phyloP scores from a whole-genome alignment of 257 asterid genomes.

The Scutellaria baicalensis region DNA sequence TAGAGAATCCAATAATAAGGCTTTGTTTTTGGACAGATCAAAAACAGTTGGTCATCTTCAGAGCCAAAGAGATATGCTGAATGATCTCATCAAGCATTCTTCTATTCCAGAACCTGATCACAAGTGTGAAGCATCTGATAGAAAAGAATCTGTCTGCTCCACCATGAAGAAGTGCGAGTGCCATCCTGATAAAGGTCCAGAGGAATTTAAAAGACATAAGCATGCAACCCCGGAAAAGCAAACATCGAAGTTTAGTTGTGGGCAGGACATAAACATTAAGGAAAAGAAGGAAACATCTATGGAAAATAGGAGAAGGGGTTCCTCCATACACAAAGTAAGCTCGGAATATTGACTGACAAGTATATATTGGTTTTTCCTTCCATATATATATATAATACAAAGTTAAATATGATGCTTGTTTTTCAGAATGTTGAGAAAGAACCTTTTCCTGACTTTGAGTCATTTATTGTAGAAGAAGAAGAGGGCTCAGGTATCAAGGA shows the following conservation, averaged over 20 bases:
- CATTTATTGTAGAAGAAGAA: constrained; percentile 66
- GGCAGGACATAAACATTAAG: constrained; percentile 19
- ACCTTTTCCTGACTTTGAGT: constrained; percentile 60
- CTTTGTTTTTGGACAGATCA: constrained; percentile 9
- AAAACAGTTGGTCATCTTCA: constrained; percentile 21
- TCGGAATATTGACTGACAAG: constrained; percentile 7
- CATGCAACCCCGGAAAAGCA: constrained; percentile 26
- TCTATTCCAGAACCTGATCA: constrained; percentile 18
- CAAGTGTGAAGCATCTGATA: constrained; percentile 14
- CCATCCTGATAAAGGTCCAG: constrained; percentile 20
- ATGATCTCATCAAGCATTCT: constrained; percentile 21
- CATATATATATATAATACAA: not conserved
- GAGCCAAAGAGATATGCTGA: constrained; percentile 10
- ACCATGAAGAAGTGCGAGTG: constrained; percentile 19
- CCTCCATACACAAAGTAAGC: constrained; percentile 40
- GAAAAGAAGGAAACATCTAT: constrained; percentile 23
- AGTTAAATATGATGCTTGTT: constrained; percentile 17
- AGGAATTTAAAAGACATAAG: constrained; percentile 24
- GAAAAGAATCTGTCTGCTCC: constrained; percentile 6
- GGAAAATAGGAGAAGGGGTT: constrained; percentile 26
- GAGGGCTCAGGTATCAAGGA: constrained; percentile 83
- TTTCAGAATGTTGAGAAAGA: constrained; percentile 44
- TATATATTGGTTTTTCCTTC: constrained; percentile 3
- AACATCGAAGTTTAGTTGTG: constrained; percentile 19
- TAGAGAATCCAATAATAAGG: not conserved